Evolutionary conservation across 2,329 filamentous ascomycete genomes (phyloP), one percentile per base, ranked within the genome.

Genomic region (Lojkania enalia): DNA sequence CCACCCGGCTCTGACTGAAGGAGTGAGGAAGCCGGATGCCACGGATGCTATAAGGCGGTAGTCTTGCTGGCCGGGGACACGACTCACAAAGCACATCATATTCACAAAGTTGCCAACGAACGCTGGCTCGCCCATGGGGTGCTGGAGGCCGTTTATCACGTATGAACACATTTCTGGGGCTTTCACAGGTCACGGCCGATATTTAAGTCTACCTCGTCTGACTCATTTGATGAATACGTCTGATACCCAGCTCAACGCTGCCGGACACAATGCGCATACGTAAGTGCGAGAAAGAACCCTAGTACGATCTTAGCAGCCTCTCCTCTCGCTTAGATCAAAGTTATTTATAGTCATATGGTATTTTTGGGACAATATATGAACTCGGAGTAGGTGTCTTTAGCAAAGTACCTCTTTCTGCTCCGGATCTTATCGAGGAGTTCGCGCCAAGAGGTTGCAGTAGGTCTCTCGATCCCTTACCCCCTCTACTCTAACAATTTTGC

Each of bases 31-130:
- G 29, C 11, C 39, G 30, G 31, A 42, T 42, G 39, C 39, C 39
- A 42, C 39, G 31, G 39, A 42, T 42, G 30, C 39, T 27, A 36
- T 20, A 43, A 43, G 40, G 40, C 40, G 23, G 40, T 43, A 43
- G 32, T 43, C 30, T 43, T 43, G 31, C 20, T 43, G 31, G 40
- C 30, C 32, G 31, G 40, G 40, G 40, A 43, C 32, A 36, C 31
- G 40, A 36, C 30, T 35, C 31, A 35, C 39, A 25, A 42, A 42
- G 29, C 21, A 36, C 40, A 36, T 43, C 19, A 35, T 43, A 43
- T 43, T 43, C 31, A 29, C 30, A 29, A 43, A 43, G 40, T 43
- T 43, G 31, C 40, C 27, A 43, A 43, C 40, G 31, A 43, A 43
- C 5, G 40, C 30, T 36, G 31, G 40, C 40, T 43, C 32, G 40